Base-by-base conservation (phyloP, 306 rosid species). In the Trifolium fragiferum region DNA sequence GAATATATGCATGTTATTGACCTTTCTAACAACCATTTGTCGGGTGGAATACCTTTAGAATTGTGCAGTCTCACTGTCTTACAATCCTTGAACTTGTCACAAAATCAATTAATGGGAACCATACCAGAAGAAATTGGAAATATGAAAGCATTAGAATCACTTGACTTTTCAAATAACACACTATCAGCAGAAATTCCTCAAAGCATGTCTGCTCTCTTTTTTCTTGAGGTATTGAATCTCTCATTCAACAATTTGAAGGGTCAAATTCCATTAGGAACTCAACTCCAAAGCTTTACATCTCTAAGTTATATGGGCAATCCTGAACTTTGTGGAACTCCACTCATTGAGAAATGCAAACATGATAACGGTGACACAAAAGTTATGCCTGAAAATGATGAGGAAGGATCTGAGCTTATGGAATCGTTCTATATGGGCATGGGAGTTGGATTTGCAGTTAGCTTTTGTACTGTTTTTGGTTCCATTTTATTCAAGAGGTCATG, bases 181-280 rank as follows among this genome's bases (percentile, higher is more conserved):
- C 68, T 84, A 6, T 46, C 19, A 0, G 84, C 84, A 6, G 37
- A 80, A 44, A 84, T 84, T 4, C 85, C 85, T 21, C 33, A n/a
- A 1, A 51, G 50, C 49, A 66, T 84, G 72, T 40, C 76, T 15
- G 18, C 8, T 0, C 38, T 75, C 1, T 60, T 68, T 43, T 80
- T 85, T 15, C 59, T 81, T 2, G 25, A 8, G 57, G 51, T 15
- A 20, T 65, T 84, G 9, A 78, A 84, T 68, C 47, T 84, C 14
- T 78, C 88, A 10, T 61, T 51, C 75, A 84, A 84, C 65, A 44
- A 66, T 61, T 66, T 81, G 16, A 27, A 5, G 0, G 81, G 85
- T 13, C 16, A 46, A 74, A 78, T 81, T 5, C 85, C 85, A 10
- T 16, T 13, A 2, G 68, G 72, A 0, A 63, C 80, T 4, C 82